These are phyloP conservation scores for Galeopsis tetrahit DNA, from an alignment of 257 asterid species.

Conservation along the genomic window DNA sequence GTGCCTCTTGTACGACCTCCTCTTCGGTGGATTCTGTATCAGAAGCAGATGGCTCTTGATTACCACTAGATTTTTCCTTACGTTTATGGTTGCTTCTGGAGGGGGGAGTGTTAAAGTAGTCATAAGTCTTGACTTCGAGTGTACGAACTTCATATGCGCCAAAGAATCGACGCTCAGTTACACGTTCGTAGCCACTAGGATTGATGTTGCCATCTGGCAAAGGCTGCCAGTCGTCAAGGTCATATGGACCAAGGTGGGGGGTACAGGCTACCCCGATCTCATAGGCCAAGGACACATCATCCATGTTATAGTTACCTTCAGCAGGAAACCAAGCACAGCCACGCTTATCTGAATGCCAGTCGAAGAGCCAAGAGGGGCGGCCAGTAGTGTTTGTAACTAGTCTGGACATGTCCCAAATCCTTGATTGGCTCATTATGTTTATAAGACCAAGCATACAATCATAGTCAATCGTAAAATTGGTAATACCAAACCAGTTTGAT, in stretches of 20 bases:
- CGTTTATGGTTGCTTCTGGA: neutral
- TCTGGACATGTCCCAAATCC: neutral
- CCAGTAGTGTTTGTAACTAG: neutral
- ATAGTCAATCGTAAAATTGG: neutral
- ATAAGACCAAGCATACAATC: neutral
- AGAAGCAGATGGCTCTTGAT: neutral
- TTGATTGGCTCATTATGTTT: neutral
- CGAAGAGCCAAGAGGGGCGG: slow-evolving; percentile 1
- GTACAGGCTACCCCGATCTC: neutral
- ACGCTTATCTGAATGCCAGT: neutral
- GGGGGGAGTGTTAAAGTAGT: neutral
- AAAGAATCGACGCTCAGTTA: neutral
- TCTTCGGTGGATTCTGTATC: neutral
- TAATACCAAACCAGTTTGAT: neutral
- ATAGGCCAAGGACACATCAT: neutral
- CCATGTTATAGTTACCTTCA: neutral
- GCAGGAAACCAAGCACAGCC: slow-evolving; percentile 1
- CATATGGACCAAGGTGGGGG: neutral
- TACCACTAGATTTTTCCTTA: neutral
- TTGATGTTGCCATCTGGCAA: neutral
- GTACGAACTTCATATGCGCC: neutral
- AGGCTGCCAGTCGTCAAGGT: neutral
- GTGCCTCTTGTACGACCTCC: neutral
- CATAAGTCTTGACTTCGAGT: neutral
- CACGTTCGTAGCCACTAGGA: neutral